These are phyloP conservation scores for Hortiboletus flavorubellus DNA, from an alignment of 768 basidiomycete species.

Conservation along the genomic window DNA sequence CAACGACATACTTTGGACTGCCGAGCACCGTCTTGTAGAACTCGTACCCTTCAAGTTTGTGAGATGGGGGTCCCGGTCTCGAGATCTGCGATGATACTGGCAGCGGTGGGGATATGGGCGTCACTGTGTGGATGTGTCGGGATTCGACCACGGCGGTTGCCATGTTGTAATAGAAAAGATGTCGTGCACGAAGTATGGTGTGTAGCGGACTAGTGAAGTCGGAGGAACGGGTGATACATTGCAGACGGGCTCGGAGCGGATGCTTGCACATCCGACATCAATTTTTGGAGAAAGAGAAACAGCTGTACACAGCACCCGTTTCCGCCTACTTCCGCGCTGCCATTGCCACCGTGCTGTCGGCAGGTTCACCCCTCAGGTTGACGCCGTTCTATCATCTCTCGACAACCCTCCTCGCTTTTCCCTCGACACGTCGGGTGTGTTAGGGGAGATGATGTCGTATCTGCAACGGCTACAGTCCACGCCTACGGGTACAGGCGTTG, in stretches of 20 bases:
- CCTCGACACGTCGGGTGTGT: no score
- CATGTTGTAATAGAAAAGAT: constrained; percentile 5
- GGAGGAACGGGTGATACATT: constrained; percentile 2
- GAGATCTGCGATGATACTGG: not conserved
- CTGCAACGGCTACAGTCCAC: no score
- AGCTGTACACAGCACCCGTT: constrained; percentile 2
- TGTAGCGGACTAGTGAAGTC: not conserved
- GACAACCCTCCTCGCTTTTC: no score
- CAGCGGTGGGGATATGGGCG: not conserved
- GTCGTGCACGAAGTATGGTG: not conserved
- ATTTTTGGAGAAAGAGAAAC: not conserved
- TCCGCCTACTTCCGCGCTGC: no score
- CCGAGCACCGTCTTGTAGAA: constrained; percentile 79
- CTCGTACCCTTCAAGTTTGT: constrained; percentile 71
- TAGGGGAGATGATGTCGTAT: no score
- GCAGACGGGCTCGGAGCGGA: constrained; percentile 2
- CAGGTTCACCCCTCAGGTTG: no score
- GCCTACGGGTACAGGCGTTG: no score
- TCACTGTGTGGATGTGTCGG: not conserved
- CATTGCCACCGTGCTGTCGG: no score
- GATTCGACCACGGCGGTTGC: not conserved
- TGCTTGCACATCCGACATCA: not conserved
- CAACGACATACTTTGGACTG: constrained; percentile 86
- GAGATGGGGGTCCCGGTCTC: not conserved
- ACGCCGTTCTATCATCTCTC: no score